Evolutionary conservation across 2,329 filamentous ascomycete species (phyloP).

Genomic region (Chaetomium sp.): DNA sequence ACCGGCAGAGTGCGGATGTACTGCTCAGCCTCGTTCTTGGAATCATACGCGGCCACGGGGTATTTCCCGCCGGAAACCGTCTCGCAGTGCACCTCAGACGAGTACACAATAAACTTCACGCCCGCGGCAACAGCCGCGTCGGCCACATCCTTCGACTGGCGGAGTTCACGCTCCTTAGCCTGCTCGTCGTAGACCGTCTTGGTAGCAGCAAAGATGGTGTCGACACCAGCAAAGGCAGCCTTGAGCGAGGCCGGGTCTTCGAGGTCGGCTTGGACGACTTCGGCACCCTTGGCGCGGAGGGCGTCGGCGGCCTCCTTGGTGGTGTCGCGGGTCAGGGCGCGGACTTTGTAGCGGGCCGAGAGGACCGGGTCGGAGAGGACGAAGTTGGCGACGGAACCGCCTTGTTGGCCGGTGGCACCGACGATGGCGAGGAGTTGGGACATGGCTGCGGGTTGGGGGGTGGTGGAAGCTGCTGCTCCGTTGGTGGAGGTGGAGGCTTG

Average conservation of each 20-base stretch:
- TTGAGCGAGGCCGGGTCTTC: conserved; percentile 35
- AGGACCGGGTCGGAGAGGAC: conserved; percentile 22
- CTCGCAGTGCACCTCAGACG: conserved; percentile 36
- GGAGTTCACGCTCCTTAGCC: conserved; percentile 25
- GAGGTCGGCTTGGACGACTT: conserved; percentile 31
- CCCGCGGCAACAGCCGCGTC: conserved; percentile 39
- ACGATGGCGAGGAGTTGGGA: conserved; percentile 21
- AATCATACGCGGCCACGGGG: conserved; percentile 46
- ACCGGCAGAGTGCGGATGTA: conserved; percentile 47
- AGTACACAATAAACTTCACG: conserved; percentile 42
- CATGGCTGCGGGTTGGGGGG: not conserved
- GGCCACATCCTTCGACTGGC: conserved; percentile 36
- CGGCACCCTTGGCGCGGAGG: conserved; percentile 32
- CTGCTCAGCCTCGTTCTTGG: conserved; percentile 49
- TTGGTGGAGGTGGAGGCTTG: too few relatives aligned
- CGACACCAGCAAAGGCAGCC: conserved; percentile 27
- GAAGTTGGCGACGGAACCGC: conserved; percentile 21
- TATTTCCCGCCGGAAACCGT: conserved; percentile 35
- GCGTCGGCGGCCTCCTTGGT: conserved; percentile 1
- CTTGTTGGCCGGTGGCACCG: conserved; percentile 25
- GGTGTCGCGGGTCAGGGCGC: conserved; percentile 44
- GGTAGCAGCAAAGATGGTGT: conserved; percentile 34
- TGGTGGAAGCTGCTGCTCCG: not conserved
- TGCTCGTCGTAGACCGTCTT: conserved; percentile 31
- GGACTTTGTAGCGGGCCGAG: conserved; percentile 23